Base-by-base conservation (phyloP, 805 yeast species). In the Clavispora vitiphila region DNA sequence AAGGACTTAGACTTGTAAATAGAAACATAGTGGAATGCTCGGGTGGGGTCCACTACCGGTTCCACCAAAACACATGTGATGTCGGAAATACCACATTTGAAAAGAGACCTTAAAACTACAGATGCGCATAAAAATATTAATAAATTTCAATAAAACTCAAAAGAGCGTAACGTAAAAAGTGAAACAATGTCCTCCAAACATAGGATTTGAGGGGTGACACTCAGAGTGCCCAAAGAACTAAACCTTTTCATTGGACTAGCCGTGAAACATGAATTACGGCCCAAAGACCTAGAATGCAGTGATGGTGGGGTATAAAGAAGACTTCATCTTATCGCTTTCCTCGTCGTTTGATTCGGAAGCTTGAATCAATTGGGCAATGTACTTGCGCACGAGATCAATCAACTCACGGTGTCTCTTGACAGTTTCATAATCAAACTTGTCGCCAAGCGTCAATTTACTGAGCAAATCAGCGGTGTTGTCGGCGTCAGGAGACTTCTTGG, bases 401-500 rank as follows among this genome's bases (percentile, higher is more conserved):
- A 69, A 60, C 25, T 58, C 60, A 39, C 60, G 65, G 51, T 69
- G 74, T 49, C 56, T 64, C 41, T 50, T 50, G 36, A 68, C 64
- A 16, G 58, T 60, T 12, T 55, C 57, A 29, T 55, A 42, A 37
- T 55, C 55, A 39, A 56, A 54, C 27, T 41, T 34, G 22, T 47
- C 46, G 9, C 48, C 46, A 21, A 54, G 15, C 12, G 52, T 43
- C 39, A 53, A 55, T 21, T 45, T 47, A 31, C 38, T 29, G 29
- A 51, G 39, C 26, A 42, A 39, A 14, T 43, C 51, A 3, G 45
- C 40, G 4, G 48, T 31, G 1, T 40, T 43, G 24, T 44, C 53
- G n/a, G 40, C 38, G 27, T 29, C 36, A 8, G 8, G 8, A 21
- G 22, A 8, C 22, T 21, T 21, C 8, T 21, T 5, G 22, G 22